Evolutionary conservation across 345 rosid genomes (phyloP).

Genomic region (Carallia pectinifolia): DNA sequence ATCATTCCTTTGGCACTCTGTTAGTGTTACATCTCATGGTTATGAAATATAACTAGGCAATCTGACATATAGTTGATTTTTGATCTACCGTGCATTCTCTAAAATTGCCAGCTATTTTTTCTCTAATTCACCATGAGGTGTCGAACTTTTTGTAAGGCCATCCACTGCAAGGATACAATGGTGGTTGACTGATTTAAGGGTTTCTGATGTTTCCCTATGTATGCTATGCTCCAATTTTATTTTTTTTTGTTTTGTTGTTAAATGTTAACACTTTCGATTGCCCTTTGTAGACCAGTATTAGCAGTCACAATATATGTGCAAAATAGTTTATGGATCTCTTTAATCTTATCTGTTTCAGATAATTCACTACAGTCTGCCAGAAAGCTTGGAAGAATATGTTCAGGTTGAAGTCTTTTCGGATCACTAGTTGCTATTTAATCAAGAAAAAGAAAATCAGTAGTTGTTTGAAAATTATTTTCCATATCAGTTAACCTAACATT

Average conservation of each 20-base stretch:
- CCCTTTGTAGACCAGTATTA: not conserved
- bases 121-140: too few relatives aligned
- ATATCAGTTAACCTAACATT: conserved; percentile 11
- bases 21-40: too few relatives aligned
- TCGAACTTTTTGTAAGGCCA: too few relatives aligned
- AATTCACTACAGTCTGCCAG: conserved; percentile 90
- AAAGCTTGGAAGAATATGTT: conserved; percentile 97
- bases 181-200: too few relatives aligned
- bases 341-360: conserved; percentile 50
- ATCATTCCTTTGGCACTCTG: too few relatives aligned
- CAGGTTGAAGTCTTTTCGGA: conserved; percentile 55
- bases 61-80: too few relatives aligned
- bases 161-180: too few relatives aligned
- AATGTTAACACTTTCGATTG: not conserved
- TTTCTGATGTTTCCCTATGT: not conserved
- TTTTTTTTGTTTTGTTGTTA: not conserved
- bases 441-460: not conserved
- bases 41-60: too few relatives aligned
- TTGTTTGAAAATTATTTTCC: conserved; percentile 17
- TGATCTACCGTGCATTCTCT: too few relatives aligned
- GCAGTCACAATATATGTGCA: conserved; percentile 1
- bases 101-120: too few relatives aligned
- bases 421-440: too few relatives aligned
- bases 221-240: not conserved
- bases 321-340: not conserved